Base-by-base conservation (phyloP, 148 eudicot genomes). In the Suaeda aralocaspica region DNA sequence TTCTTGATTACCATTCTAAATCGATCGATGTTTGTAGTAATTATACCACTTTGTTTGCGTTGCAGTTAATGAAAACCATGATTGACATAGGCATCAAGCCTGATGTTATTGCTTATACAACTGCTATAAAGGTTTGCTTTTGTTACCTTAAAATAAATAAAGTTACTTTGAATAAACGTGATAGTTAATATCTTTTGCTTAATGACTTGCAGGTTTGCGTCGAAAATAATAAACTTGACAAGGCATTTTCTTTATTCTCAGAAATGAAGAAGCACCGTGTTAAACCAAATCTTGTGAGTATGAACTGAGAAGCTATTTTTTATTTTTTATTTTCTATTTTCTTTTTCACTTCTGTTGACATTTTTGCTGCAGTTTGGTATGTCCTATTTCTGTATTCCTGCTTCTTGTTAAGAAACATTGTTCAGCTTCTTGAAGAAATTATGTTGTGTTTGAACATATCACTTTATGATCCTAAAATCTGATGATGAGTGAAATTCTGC, bases 61-160 rank as follows among this genome's bases (percentile, higher is more conserved):
- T 83, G 76, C 92, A 93, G 98, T 81, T 87, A 60, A 76, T 93
- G 76, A 91, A 81, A 76, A 77, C 86, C 80, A 90, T 90, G 92
- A 83, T 56, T 44, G 86, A 87, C 63, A 73, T 76, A 80, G 95
- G 96, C 67, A 74, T 83, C 70, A 92, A 66, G 79, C 98, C 92
- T 69, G 96, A 93, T 81, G 96, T 90, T 52, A 73, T 93, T 72
- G 82, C 95, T 48, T 93, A 93, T 72, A 90, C 98, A 65, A 82
- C 91, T 60, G 88, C 89, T 64, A 93, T 93, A 67, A 90, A 93
- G 98, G 98, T 93, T 61, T 49, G 29, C 46, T 61, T 39, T 24
- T 13, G 26, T 58, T 4, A 18, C 46, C 31, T 19, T 46, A 34
- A 24, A 28, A 9, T 9, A 56, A 39, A 60, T 52, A 42, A 53